These are phyloP conservation scores for Thraustochytrium striatum DNA, from an alignment of 352 stramenopile species.

Conservation along the genomic window DNA sequence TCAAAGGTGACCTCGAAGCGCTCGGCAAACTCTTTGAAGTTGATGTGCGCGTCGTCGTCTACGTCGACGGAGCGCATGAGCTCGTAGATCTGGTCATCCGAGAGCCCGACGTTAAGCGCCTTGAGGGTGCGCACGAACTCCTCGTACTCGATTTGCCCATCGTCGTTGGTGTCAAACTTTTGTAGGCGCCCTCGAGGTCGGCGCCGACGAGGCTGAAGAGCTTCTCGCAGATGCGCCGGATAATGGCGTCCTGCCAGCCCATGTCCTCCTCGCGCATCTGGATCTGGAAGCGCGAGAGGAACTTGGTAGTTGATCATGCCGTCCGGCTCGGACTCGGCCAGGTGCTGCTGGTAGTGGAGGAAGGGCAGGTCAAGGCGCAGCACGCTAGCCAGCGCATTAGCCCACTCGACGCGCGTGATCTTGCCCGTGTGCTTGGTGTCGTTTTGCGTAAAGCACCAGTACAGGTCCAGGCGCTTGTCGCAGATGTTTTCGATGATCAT, in stretches of 20 bases:
- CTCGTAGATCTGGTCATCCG: conserved; percentile 83
- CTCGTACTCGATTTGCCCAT: conserved; percentile 83
- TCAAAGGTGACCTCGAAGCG: conserved; percentile 75
- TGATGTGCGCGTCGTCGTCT: conserved; percentile 82
- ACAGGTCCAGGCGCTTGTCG: conserved; percentile 81
- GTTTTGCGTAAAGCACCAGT: conserved; percentile 87
- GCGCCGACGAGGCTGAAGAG: conserved; percentile 82
- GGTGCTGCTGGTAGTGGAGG: conserved; percentile 75
- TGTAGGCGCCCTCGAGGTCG: conserved; percentile 75
- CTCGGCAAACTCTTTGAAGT: conserved; percentile 80
- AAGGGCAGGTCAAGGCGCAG: conserved; percentile 82
- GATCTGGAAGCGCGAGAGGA: conserved; percentile 83
- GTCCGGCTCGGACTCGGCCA: conserved; percentile 74
- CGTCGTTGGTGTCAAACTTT: conserved; percentile 80
- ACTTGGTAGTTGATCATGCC: conserved; percentile 83
- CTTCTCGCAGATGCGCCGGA: conserved; percentile 82
- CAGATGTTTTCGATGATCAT: conserved; percentile 83
- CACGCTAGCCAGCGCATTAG: conserved; percentile 80
- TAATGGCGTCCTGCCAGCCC: conserved; percentile 82
- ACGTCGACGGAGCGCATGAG: conserved; percentile 85
- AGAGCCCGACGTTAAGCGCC: conserved; percentile 81
- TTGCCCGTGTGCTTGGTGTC: conserved; percentile 79
- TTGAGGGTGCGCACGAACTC: conserved; percentile 84
- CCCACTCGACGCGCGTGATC: conserved; percentile 77
- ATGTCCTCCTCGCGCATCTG: conserved; percentile 77